phyloP scores from a whole-genome alignment of 2,329 filamentous ascomycete species.

The Huntiella savannae region DNA sequence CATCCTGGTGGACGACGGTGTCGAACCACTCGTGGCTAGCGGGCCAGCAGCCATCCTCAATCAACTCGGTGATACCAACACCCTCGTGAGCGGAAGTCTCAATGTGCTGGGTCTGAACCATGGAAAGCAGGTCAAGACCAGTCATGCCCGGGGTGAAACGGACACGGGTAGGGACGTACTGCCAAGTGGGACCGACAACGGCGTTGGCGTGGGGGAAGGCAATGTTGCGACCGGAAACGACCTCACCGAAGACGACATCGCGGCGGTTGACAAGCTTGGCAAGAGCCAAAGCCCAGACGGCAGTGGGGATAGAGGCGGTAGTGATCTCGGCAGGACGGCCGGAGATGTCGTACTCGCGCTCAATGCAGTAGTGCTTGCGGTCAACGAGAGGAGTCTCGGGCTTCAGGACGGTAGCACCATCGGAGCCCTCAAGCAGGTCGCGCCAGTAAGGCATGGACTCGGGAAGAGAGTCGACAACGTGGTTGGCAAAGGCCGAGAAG shows the following conservation, averaged over 20 bases:
- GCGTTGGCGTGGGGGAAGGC: constrained; percentile 30
- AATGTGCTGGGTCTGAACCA: constrained; percentile 38
- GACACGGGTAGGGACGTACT: constrained; percentile 46
- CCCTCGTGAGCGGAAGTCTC: constrained; percentile 35
- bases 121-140: constrained; percentile 30
- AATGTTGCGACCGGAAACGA: constrained; percentile 44
- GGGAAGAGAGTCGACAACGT: constrained; percentile 24
- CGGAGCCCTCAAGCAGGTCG: constrained; percentile 34
- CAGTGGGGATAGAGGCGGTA: constrained; percentile 44
- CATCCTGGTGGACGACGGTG: constrained; percentile 39
- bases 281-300: constrained; percentile 45
- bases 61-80: constrained; percentile 35
- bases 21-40: constrained; percentile 27
- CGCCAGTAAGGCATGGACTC: constrained; percentile 42
- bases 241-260: constrained; percentile 47
- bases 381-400: constrained; percentile 21
- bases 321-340: constrained; percentile 35
- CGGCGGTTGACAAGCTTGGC: constrained; percentile 30
- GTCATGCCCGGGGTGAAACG: constrained; percentile 31
- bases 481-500: constrained; percentile 28
- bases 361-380: constrained; percentile 23
- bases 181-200: constrained; percentile 47
- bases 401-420: constrained; percentile 23
- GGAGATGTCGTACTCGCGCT: constrained; percentile 26
- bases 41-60: constrained; percentile 27